Conservation (phyloP, 202 grass and related monocot species). For the Cymbopogon flexuosus region DNA sequence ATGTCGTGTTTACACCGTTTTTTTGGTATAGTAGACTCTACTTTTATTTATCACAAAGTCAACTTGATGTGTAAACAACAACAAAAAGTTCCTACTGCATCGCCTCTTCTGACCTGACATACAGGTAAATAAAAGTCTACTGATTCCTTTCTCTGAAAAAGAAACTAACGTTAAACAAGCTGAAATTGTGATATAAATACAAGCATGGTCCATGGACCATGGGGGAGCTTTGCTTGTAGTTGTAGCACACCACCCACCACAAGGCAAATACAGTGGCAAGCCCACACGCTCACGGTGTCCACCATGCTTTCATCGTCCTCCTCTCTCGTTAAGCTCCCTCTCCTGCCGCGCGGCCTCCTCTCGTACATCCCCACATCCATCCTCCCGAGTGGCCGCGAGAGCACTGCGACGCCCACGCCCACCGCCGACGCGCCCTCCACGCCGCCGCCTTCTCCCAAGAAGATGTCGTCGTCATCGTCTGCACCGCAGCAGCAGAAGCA, state of each 20-base stretch:
- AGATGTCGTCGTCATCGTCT: slow-evolving; percentile 18
- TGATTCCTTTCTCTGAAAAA: not conserved
- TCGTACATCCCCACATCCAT: slow-evolving; percentile 45
- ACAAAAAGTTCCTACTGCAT: not conserved
- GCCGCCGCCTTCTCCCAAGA: slow-evolving; percentile 21
- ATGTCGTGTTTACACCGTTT: not conserved
- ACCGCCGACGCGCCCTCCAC: not conserved
- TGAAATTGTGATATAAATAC: slow-evolving; percentile 22
- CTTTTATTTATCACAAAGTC: slow-evolving; percentile 31
- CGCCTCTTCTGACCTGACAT: slow-evolving; percentile 11
- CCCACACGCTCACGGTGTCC: not conserved
- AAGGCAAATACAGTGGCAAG: slow-evolving; percentile 4
- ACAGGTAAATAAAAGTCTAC: not conserved
- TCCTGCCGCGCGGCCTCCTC: slow-evolving; percentile 37
- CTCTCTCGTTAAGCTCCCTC: slow-evolving; percentile 29
- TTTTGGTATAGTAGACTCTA: not conserved
- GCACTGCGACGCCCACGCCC: not conserved
- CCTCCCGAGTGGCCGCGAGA: slow-evolving; percentile 30
- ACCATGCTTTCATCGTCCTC: slow-evolving; percentile 28
- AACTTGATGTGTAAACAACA: not conserved
- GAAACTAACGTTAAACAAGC: not conserved
- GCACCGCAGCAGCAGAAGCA: not conserved
- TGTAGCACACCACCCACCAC: not conserved
- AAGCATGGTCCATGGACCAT: not conserved
- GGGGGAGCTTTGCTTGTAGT: slow-evolving; percentile 26